Base-by-base conservation (phyloP, 208 protist species). In the Leishmania braziliensis region DNA sequence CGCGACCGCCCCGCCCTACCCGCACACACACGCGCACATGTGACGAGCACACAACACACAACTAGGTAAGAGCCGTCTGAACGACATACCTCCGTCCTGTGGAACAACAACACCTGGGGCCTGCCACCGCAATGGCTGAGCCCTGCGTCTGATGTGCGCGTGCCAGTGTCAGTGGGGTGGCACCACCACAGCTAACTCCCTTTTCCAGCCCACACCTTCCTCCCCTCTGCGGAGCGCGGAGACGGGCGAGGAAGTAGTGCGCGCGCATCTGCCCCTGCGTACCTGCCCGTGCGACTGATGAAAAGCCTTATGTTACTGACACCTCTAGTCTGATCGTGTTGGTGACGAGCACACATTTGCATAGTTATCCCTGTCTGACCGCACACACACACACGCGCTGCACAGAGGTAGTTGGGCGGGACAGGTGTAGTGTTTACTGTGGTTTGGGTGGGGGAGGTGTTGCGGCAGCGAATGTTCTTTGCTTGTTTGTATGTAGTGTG, bases 331-430 rank as follows among this genome's bases (percentile, higher is more conserved):
- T 83, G 76, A 88, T 56, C 82, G 8, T 65, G 6, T 82, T 43
- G 75, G 77, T 88, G 84, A 84, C 84, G 84, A 84, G 48, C 80
- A 85, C 84, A 75, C 84, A 85, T 79, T 39, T 82, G 78, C 71
- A 88, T 81, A 83, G 83, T 86, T 86, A 86, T 86, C 83, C 83
- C 83, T 86, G 83, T 86, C 83, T 82, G 77, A 82, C 75, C 51
- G 68, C 58, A 43, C 74, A 50, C 63, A 53, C 66, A n/a, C n/a
- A 8, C n/a, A 65, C 5, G 60, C 60, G 60, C 54, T 60, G 16
- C 54, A 26, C 20, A 60, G 54, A 3, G 36, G 36, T 0, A 2
- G 36, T 39, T 39, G 0, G 0, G 0, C 36, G 36, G 36, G 36
- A 39, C 36, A 2, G 36, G 0, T 2, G 0, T 39, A 39, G 36